Evolutionary conservation across 106 monocot species (phyloP), one percentile per base, ranked within the genome.

Genomic region (Dioscorea zingiberensis): DNA sequence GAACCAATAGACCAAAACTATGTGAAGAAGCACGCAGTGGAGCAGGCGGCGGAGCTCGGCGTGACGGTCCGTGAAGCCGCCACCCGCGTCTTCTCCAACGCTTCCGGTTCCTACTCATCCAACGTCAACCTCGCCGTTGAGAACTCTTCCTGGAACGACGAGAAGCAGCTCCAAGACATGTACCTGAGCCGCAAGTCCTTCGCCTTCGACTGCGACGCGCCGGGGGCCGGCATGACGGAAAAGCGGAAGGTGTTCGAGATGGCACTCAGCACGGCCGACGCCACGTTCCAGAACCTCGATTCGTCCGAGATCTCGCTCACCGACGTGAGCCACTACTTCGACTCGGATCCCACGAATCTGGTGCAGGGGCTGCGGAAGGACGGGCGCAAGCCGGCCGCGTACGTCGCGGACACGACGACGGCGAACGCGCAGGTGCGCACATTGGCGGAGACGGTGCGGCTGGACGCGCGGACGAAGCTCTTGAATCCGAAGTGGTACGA

Each of bases 401-500:
- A 85, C 71, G 62, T 89, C 27, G 85, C 89, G 6, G 89, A 89
- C 73, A 89, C 89, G 18, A 89, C 89, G 54, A 89, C 89, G 14
- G 89, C 89, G 25, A 89, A 89, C 47, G 89, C 89, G 30, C 89
- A 89, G 71, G 89, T 89, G 70, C 60, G 89, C 25, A 85, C 89
- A 57, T 63, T 89, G 68, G 71, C 82, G 22, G 89, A 89, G 79
- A 89, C 89, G 53, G 89, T 89, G 64, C 18, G 89, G 61, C 82
- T 89, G 27, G 89, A 89, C 62, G 89, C 89, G 11, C n/a, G 89
- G 59, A 89, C 89, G 18, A 89, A 89, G 77, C 82, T 89, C 21
- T 77, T 89, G 19, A 89, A 89, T 74, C 89, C 89, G 8, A 89
- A 85, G 69, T 89, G 89, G 89, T 89, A 89, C 74, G 85, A 89